A percentile compares a stretch with the other conserved stretches of the same genome.
phyloP scores from a whole-genome alignment of 306 rosid genomes.

The Pueraria montana region DNA sequence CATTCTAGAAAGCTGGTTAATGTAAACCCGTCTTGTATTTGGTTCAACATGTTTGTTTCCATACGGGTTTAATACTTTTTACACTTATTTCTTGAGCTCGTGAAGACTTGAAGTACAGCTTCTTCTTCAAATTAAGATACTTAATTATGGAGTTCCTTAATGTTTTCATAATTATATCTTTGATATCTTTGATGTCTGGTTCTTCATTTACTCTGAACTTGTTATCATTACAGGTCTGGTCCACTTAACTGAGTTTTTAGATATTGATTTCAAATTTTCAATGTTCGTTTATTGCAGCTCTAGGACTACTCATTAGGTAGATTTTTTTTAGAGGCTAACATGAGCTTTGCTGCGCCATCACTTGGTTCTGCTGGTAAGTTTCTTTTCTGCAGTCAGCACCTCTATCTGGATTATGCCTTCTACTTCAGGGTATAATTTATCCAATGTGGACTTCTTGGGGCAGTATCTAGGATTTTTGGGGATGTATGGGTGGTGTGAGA shows the following conservation, averaged over 20 bases:
- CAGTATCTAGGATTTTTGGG: conserved; percentile 12
- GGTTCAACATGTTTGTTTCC: neutral
- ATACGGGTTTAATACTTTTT: neutral
- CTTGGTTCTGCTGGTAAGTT: conserved; percentile 84
- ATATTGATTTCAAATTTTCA: conserved; percentile 7
- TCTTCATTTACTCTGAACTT: conserved; percentile 26
- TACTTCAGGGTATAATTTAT: conserved; percentile 36
- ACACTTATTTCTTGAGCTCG: neutral
- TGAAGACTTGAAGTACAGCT: conserved; percentile 1
- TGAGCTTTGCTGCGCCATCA: conserved; percentile 85
- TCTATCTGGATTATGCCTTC: neutral
- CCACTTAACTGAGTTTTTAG: conserved; percentile 18
- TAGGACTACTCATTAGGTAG: conserved; percentile 44
- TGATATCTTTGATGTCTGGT: neutral
- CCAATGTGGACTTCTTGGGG: neutral
- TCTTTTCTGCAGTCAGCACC: conserved; percentile 33
- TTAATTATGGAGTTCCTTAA: neutral
- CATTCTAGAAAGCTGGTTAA: neutral
- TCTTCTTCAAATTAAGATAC: neutral
- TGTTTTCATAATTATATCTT: neutral
- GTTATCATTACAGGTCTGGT: conserved; percentile 7
- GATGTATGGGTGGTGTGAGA: conserved; percentile 4
- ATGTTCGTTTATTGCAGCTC: conserved; percentile 61
- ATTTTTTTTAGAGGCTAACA: conserved; percentile 58
- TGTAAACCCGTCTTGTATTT: neutral